A percentile compares a stretch with the other conserved stretches of the same genome.
phyloP scores from a whole-genome alignment of 371 early-diverging fungal species.

The Zopfochytrium polystomum region DNA sequence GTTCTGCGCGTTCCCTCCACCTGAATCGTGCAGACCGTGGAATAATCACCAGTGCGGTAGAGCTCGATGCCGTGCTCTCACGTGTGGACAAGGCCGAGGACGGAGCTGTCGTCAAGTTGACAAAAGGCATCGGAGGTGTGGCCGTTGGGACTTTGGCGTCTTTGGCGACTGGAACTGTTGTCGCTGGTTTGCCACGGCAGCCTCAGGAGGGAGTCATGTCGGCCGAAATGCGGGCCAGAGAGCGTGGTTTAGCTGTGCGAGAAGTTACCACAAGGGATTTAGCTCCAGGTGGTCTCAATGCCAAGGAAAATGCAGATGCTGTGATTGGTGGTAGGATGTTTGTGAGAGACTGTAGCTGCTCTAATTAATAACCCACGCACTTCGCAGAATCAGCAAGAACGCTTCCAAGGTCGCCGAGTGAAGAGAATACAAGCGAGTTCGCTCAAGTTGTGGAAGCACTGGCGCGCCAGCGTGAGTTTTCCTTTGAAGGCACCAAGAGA shows the following conservation, averaged over 20 bases:
- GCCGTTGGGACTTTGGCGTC: too few species aligned
- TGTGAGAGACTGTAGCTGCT: constrained; percentile 1
- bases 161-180: constrained; percentile 13
- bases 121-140: too few species aligned
- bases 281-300: not conserved
- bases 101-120: too few species aligned
- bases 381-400: not conserved
- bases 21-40: too few species aligned
- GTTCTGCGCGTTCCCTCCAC: too few species aligned
- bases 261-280: not conserved
- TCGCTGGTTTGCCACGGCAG: constrained; percentile 13
- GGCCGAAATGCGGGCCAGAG: constrained; percentile 4
- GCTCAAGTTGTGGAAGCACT: too few species aligned
- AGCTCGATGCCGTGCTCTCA: too few species aligned
- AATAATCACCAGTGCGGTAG: too few species aligned
- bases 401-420: too few species aligned
- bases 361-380: not conserved
- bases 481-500: not conserved
- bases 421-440: too few species aligned
- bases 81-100: too few species aligned
- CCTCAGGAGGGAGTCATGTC: constrained; percentile 3
- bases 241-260: constrained; percentile 1
- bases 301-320: not conserved
- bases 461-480: too few species aligned
- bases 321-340: not conserved